Percentiles rank a stretch among this genome's conserved stretches.
phyloP scores from a whole-genome alignment of 2,329 filamentous ascomycete genomes.

The Metarhizium rileyi region DNA sequence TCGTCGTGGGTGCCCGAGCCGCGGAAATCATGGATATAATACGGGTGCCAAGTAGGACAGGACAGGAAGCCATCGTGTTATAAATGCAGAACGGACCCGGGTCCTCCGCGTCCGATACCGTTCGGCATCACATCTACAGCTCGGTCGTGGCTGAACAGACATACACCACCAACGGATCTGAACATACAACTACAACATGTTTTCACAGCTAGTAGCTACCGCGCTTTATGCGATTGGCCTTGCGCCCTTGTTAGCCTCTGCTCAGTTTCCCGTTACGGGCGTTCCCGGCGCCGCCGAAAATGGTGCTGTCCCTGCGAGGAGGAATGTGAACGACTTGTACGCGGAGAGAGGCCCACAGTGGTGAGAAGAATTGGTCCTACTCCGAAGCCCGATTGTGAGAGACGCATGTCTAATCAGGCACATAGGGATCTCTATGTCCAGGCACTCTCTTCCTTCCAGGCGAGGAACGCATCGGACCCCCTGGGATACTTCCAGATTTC shows the following conservation, averaged over 20 bases:
- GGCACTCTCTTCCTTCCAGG: constrained; percentile 34
- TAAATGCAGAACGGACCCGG: background rate
- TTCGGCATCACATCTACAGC: background rate
- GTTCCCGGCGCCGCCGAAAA: constrained; percentile 26
- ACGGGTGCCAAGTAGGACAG: too few species aligned
- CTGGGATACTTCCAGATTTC: constrained; percentile 41
- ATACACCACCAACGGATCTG: background rate
- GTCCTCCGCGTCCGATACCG: background rate
- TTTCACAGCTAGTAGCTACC: constrained; percentile 12
- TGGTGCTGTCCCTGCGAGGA: constrained; percentile 32
- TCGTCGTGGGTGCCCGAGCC: too few species aligned
- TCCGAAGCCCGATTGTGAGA: background rate
- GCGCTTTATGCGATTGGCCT: constrained; percentile 17
- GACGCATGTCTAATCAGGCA: background rate
- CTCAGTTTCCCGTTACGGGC: constrained; percentile 27
- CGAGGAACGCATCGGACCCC: constrained; percentile 28
- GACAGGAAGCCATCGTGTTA: background rate
- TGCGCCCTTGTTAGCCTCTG: constrained; percentile 14
- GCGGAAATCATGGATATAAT: too few species aligned
- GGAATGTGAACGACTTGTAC: constrained; percentile 38
- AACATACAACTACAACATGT: constrained; percentile 7
- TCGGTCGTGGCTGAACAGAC: background rate
- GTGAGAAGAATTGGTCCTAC: constrained; percentile 18
- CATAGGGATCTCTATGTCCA: constrained; percentile 40
- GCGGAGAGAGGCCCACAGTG: constrained; percentile 32